phyloP scores from a whole-genome alignment of 2,329 filamentous ascomycete species.

The Aspergillus tubingensis region DNA sequence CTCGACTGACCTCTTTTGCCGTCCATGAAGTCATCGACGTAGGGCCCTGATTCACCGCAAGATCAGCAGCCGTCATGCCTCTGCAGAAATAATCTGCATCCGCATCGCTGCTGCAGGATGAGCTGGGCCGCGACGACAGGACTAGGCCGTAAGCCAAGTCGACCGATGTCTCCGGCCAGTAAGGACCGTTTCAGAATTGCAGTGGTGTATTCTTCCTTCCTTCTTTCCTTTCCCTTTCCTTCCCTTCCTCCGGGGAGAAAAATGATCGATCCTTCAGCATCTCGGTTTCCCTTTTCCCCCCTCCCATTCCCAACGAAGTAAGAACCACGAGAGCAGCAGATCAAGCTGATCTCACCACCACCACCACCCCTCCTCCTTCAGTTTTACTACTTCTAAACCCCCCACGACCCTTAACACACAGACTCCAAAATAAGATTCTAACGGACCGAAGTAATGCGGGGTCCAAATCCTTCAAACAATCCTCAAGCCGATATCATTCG shows the following conservation, averaged over 20 bases:
- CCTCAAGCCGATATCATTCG: neutral
- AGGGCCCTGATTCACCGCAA: slow-evolving; percentile 4
- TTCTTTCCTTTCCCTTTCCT: neutral
- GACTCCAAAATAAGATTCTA: slow-evolving; percentile 3
- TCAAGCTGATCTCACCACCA: too few species aligned
- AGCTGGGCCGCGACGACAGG: neutral
- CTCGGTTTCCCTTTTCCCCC: neutral
- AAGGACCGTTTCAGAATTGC: slow-evolving; percentile 2
- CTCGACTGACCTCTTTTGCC: neutral
- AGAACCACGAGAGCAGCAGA: too few species aligned
- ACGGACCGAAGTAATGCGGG: neutral
- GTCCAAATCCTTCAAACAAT: neutral
- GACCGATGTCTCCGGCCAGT: neutral
- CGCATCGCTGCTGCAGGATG: neutral
- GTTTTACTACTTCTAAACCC: neutral
- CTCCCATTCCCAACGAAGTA: too few species aligned
- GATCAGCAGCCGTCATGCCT: neutral
- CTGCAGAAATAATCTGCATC: slow-evolving; percentile 1
- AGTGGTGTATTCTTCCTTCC: neutral
- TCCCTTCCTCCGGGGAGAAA: neutral
- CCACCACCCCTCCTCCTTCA: too few species aligned
- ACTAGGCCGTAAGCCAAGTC: neutral
- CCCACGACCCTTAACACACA: neutral
- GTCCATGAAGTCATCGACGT: neutral
- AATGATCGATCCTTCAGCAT: neutral